Evolutionary conservation across 2,329 filamentous ascomycete genomes (phyloP).

Genomic region (Aspergillus sp.): DNA sequence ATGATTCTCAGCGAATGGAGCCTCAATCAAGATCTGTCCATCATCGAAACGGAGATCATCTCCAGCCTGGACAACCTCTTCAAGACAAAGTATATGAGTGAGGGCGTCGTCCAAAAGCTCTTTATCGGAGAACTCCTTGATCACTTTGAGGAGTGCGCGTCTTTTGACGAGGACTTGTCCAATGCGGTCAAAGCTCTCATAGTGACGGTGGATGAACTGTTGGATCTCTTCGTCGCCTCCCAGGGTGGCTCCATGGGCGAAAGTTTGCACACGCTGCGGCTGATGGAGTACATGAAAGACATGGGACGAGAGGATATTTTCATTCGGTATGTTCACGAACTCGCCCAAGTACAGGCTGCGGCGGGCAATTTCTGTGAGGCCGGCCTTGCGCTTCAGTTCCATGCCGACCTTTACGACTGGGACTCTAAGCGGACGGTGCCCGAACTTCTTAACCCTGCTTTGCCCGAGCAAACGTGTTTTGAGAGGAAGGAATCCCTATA

Average conservation of each 20-base stretch:
- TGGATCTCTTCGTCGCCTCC: conserved; percentile 87
- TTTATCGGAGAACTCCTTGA: conserved; percentile 84
- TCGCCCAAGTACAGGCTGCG: conserved; percentile 73
- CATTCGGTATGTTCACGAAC: conserved; percentile 90
- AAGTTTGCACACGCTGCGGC: conserved; percentile 80
- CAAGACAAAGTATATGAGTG: conserved; percentile 82
- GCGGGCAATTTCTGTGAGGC: conserved; percentile 82
- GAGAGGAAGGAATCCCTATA: conserved; percentile 91
- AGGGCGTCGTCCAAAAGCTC: conserved; percentile 86
- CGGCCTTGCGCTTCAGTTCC: conserved; percentile 81
- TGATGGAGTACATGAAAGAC: conserved; percentile 95
- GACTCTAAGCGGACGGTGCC: conserved; percentile 68
- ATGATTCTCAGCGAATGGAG: conserved; percentile 99
- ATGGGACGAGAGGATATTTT: conserved; percentile 98
- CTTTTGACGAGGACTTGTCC: conserved; percentile 71
- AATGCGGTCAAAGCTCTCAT: conserved; percentile 75
- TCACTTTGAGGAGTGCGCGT: conserved; percentile 71
- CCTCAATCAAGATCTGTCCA: conserved; percentile 83
- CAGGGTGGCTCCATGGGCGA: conserved; percentile 74
- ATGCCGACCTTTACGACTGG: conserved; percentile 93
- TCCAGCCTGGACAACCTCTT: conserved; percentile 88
- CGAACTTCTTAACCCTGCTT: conserved; percentile 69
- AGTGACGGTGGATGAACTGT: conserved; percentile 80
- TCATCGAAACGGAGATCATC: conserved; percentile 95
- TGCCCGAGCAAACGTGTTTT: conserved; percentile 81